Evolutionary conservation across 768 basidiomycete species (phyloP).

Genomic region (Candolleomyces efflorescens): DNA sequence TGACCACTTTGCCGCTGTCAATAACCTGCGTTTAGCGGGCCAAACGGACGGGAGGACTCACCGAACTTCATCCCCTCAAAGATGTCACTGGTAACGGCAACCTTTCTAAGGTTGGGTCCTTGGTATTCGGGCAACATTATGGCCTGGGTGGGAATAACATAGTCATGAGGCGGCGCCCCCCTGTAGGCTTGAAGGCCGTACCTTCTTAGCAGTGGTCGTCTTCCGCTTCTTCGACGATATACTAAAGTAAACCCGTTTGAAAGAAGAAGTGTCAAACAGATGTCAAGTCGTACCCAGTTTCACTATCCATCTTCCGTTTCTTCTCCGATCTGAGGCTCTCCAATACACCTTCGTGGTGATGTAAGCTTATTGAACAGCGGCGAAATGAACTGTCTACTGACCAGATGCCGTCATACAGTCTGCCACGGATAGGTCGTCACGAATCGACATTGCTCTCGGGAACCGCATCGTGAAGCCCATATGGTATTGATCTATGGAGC

Average conservation of each 20-base stretch:
- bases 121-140: slow-evolving; percentile 61
- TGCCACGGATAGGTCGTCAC: slow-evolving; percentile 68
- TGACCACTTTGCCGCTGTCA: slow-evolving; percentile 50
- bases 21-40: background rate
- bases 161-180: background rate
- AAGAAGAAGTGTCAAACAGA: background rate
- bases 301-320: slow-evolving; percentile 72
- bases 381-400: slow-evolving; percentile 18
- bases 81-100: slow-evolving; percentile 57
- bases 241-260: slow-evolving; percentile 16
- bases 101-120: slow-evolving; percentile 57
- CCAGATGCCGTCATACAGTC: slow-evolving; percentile 75
- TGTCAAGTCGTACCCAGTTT: slow-evolving; percentile 38
- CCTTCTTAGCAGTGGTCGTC: slow-evolving; percentile 43
- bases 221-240: slow-evolving; percentile 57
- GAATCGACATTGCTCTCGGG: slow-evolving; percentile 76
- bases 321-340: slow-evolving; percentile 58
- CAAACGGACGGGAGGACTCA: slow-evolving; percentile 31
- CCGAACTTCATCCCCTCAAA: slow-evolving; percentile 80
- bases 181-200: slow-evolving; percentile 11
- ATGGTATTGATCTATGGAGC: slow-evolving; percentile 68
- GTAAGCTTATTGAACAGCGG: background rate
- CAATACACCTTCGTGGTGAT: slow-evolving; percentile 41
- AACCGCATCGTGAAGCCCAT: slow-evolving; percentile 91
- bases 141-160: slow-evolving; percentile 38